Conservation (phyloP, 441 rosid genomes). For the Breynia disticha region DNA sequence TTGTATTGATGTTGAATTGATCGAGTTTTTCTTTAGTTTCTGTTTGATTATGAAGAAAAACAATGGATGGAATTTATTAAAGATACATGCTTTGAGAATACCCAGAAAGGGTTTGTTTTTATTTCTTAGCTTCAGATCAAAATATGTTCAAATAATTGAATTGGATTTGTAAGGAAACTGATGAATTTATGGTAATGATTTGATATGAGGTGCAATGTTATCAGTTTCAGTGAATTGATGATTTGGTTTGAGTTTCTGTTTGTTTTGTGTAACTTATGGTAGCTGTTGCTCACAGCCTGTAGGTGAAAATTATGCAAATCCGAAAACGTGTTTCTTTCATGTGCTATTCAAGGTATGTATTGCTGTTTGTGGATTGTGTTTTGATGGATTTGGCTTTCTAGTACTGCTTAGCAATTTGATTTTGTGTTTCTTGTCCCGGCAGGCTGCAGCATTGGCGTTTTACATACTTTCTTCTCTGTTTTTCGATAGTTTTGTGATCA, state of each 20-base stretch:
- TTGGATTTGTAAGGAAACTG: background rate
- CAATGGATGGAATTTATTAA: too few species aligned
- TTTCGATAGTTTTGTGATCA: slow-evolving; percentile 75
- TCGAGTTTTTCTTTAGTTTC: too few species aligned
- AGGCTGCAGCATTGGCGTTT: slow-evolving; percentile 93
- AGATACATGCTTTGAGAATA: too few species aligned
- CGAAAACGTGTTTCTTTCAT: slow-evolving; percentile 91
- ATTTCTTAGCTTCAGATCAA: background rate
- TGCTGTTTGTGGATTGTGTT: slow-evolving; percentile 1
- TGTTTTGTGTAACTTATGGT: background rate
- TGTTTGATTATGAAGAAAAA: too few species aligned
- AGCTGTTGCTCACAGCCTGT: slow-evolving; percentile 47
- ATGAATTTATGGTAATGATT: background rate
- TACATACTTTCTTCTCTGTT: slow-evolving; percentile 90
- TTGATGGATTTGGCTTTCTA: background rate
- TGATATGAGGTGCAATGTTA: background rate
- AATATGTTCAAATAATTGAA: background rate
- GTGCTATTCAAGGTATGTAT: slow-evolving; percentile 77
- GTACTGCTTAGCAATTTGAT: slow-evolving; percentile 5
- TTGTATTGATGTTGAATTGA: background rate
- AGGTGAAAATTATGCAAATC: slow-evolving; percentile 90
- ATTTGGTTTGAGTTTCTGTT: background rate
- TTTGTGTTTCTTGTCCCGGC: slow-evolving; percentile 19
- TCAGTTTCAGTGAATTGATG: background rate
- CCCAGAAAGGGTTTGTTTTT: background rate